phyloP scores from a whole-genome alignment of 1,284 basidiomycete species.

The Tranzscheliella williamsii region DNA sequence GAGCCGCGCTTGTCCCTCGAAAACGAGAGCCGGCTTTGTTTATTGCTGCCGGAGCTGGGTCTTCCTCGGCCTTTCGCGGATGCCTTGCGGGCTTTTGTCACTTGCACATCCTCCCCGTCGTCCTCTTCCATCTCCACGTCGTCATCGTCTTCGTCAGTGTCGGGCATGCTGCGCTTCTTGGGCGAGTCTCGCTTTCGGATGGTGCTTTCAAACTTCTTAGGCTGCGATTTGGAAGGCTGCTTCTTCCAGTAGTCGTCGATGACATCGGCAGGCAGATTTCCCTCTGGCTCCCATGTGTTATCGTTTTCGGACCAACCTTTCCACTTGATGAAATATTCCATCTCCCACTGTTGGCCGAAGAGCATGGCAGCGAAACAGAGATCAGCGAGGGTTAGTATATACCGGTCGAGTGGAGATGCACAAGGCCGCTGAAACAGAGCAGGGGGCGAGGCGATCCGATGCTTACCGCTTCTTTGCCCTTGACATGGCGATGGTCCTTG shows the following conservation, averaged over 20 bases:
- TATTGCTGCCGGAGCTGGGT: no score
- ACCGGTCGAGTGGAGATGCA: no score
- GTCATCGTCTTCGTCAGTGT: neutral
- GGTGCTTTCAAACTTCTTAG: constrained; percentile 19
- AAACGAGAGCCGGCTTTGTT: neutral
- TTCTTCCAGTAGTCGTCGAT: constrained; percentile 38
- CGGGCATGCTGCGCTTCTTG: neutral
- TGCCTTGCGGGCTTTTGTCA: neutral
- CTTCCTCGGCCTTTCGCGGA: no score
- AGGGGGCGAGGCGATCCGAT: no score
- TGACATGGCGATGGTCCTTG: constrained; percentile 12
- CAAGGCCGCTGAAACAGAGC: no score
- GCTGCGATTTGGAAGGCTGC: constrained; percentile 32
- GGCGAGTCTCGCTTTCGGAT: neutral
- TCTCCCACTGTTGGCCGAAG: no score
- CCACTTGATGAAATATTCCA: constrained; percentile 43
- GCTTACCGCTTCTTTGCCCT: constrained; percentile 12
- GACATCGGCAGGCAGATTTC: constrained; percentile 5
- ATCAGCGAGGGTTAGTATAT: no score
- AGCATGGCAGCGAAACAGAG: no score
- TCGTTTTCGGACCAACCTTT: constrained; percentile 29
- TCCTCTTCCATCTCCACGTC: no score
- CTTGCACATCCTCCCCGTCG: neutral
- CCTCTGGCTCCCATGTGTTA: constrained; percentile 47
- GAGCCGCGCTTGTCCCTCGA: neutral